phyloP scores from a whole-genome alignment of 495 filamentous ascomycete genomes.

The Tetracladium setigerum region DNA sequence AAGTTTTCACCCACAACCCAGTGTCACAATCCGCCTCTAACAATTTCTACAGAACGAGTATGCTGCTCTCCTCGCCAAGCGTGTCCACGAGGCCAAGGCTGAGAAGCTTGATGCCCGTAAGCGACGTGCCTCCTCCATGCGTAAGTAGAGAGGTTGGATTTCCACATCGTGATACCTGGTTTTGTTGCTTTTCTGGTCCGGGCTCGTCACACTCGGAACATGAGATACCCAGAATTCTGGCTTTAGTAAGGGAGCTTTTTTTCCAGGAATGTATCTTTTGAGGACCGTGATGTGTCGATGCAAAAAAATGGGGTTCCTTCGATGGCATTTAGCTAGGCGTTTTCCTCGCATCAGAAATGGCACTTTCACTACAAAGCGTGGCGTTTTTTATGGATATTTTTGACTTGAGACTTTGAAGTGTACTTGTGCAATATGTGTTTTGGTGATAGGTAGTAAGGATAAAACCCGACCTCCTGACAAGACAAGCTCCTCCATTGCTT shows the following conservation, averaged over 20 bases:
- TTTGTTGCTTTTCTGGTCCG: background rate
- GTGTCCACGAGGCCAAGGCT: conserved; percentile 87
- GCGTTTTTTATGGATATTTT: too few relatives aligned
- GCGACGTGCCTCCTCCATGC: conserved; percentile 90
- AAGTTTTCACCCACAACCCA: conserved; percentile 36
- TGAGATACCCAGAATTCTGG: too few relatives aligned
- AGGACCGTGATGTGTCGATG: background rate
- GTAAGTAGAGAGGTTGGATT: conserved; percentile 16
- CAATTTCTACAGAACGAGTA: conserved; percentile 67
- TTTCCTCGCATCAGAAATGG: background rate
- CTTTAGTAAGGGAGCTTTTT: too few relatives aligned
- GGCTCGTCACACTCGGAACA: too few relatives aligned
- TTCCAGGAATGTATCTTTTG: too few relatives aligned
- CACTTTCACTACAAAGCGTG: too few relatives aligned
- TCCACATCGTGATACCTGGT: conserved; percentile 1
- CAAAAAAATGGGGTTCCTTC: conserved; percentile 1
- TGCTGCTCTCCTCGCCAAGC: conserved; percentile 84
- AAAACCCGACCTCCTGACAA: too few relatives aligned
- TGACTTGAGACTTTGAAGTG: too few relatives aligned
- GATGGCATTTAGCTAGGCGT: conserved; percentile 20
- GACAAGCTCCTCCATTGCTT: too few relatives aligned
- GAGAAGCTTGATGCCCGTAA: conserved; percentile 89
- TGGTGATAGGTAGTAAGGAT: too few relatives aligned
- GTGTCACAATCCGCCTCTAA: conserved; percentile 28
- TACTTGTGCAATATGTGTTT: too few relatives aligned